Conservation (phyloP, 2,329 filamentous ascomycete genomes). For the Fusarium redolens region DNA sequence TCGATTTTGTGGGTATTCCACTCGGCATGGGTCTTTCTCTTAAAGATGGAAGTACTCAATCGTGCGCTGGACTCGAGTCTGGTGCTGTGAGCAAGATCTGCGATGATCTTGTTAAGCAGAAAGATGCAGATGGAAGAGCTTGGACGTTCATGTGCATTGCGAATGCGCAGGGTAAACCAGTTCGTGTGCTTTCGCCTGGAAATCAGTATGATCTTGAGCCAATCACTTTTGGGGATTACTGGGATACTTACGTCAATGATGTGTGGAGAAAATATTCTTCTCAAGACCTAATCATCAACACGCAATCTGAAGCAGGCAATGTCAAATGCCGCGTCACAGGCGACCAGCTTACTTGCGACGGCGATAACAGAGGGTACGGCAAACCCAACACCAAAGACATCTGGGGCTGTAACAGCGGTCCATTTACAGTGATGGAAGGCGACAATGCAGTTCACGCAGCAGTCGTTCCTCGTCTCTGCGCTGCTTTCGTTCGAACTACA, state of each 20-base stretch:
- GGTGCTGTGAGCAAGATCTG: slow-evolving; percentile 55
- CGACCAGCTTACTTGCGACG: slow-evolving; percentile 53
- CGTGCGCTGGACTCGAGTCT: slow-evolving; percentile 53
- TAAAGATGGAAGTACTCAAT: slow-evolving; percentile 50
- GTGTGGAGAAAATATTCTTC: slow-evolving; percentile 59
- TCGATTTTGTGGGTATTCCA: slow-evolving; percentile 63
- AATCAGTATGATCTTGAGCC: slow-evolving; percentile 53
- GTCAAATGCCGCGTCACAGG: slow-evolving; percentile 54
- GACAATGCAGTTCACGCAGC: slow-evolving; percentile 57
- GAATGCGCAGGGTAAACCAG: slow-evolving; percentile 48
- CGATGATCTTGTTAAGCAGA: slow-evolving; percentile 53
- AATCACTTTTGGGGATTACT: slow-evolving; percentile 55
- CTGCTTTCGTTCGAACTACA: slow-evolving; percentile 62
- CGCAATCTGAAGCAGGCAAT: slow-evolving; percentile 53
- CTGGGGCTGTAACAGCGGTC: slow-evolving; percentile 63
- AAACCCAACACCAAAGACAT: slow-evolving; percentile 60
- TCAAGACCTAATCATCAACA: slow-evolving; percentile 56
- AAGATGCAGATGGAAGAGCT: slow-evolving; percentile 51
- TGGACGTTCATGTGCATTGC: slow-evolving; percentile 61
- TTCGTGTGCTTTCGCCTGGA: slow-evolving; percentile 60
- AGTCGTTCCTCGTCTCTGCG: slow-evolving; percentile 61
- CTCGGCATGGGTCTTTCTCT: slow-evolving; percentile 61
- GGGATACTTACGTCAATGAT: slow-evolving; percentile 57
- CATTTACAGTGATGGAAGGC: slow-evolving; percentile 52
- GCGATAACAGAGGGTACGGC: slow-evolving; percentile 56